Evolutionary conservation across 495 filamentous ascomycete genomes (phyloP).

Genomic region (Letharia lupina): DNA sequence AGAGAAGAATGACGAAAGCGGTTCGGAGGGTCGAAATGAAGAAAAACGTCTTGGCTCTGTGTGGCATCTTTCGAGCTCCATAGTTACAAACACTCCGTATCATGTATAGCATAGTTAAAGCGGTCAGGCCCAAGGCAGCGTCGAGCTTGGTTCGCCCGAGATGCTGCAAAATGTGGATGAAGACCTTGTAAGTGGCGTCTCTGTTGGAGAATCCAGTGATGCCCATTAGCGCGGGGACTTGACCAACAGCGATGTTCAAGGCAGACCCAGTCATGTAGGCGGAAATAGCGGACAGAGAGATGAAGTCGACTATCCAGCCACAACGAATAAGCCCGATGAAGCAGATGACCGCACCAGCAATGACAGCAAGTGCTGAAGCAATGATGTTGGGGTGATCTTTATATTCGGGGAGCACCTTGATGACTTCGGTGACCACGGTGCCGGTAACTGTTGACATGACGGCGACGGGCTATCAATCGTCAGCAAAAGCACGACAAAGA

Average conservation of each 20-base stretch:
- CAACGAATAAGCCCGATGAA: conserved; percentile 70
- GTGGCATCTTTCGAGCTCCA: conserved; percentile 59
- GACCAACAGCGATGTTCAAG: conserved; percentile 82
- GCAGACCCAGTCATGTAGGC: conserved; percentile 99
- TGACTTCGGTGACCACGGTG: conserved; percentile 59
- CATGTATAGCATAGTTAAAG: conserved; percentile 71
- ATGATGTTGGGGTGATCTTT: conserved; percentile 45
- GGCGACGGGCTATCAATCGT: conserved; percentile 66
- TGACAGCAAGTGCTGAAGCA: conserved; percentile 70
- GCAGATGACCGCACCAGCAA: conserved; percentile 73
- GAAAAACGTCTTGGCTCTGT: conserved; percentile 69
- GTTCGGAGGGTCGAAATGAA: conserved; percentile 83
- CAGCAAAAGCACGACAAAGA: not conserved
- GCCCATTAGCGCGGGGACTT: conserved; percentile 79
- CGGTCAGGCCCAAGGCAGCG: conserved; percentile 83
- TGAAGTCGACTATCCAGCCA: conserved; percentile 94
- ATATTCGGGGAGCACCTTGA: conserved; percentile 49
- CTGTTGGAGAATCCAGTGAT: conserved; percentile 62
- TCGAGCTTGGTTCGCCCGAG: conserved; percentile 61
- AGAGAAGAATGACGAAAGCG: conserved; percentile 86
- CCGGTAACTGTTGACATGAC: conserved; percentile 90
- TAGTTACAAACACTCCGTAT: conserved; percentile 64
- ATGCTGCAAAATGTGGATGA: conserved; percentile 80
- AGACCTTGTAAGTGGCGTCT: conserved; percentile 70
- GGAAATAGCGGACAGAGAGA: conserved; percentile 81